These are phyloP conservation scores for Chlorencoelia australis DNA, from an alignment of 2,329 filamentous ascomycete species.

Conservation along the genomic window DNA sequence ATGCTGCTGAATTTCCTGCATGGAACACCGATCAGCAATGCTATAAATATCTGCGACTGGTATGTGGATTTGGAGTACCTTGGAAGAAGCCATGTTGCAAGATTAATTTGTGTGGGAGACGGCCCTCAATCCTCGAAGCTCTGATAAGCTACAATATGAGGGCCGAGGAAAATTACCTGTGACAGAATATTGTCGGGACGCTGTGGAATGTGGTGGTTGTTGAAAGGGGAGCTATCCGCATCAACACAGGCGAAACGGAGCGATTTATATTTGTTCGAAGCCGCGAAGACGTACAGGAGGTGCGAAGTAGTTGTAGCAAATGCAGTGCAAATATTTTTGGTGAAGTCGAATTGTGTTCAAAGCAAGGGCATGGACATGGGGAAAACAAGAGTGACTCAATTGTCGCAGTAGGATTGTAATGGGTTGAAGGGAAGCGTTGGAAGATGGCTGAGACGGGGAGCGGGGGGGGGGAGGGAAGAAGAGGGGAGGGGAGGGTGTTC, in stretches of 20 bases:
- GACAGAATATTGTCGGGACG: constrained; percentile 13
- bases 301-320: too few relatives aligned
- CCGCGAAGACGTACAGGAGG: too few relatives aligned
- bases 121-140: constrained; percentile 28
- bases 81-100: constrained; percentile 48
- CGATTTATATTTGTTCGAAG: too few relatives aligned
- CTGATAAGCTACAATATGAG: constrained; percentile 27
- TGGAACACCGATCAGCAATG: constrained; percentile 23
- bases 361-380: too few relatives aligned
- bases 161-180: constrained; percentile 19
- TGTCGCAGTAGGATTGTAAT: constrained; percentile 10
- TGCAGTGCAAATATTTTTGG: too few relatives aligned
- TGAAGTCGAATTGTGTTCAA: too few relatives aligned
- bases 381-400: too few relatives aligned
- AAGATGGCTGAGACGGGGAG: constrained; percentile 7
- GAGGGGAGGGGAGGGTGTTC: constrained; percentile 1
- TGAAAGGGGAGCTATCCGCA: constrained; percentile 22
- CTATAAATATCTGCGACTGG: constrained; percentile 23
- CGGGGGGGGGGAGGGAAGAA: constrained; percentile 4
- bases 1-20: constrained; percentile 53
- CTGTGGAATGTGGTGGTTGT: constrained; percentile 11
- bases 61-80: constrained; percentile 36
- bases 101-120: constrained; percentile 23
- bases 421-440: too few relatives aligned
- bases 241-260: constrained; percentile 18